These are phyloP conservation scores for Lineolata rhizophorae DNA, from an alignment of 495 filamentous ascomycete species.

Conservation along the genomic window DNA sequence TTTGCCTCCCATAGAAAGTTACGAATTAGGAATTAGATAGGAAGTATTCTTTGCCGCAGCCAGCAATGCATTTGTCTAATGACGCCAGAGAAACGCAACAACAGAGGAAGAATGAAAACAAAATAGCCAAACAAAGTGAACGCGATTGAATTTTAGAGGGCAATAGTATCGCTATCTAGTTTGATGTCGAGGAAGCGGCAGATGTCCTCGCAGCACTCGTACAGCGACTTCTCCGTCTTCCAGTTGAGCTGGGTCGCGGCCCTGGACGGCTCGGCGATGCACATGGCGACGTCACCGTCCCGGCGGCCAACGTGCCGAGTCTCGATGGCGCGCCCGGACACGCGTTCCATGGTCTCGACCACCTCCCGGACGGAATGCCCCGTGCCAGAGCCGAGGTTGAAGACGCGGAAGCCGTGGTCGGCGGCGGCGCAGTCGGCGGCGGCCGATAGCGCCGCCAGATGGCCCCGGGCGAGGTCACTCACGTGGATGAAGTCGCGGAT, in stretches of 20 bases:
- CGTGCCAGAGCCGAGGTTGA: slow-evolving; percentile 14
- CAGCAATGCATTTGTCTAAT: no score
- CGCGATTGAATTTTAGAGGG: no score
- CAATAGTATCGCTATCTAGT: no score
- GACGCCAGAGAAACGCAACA: no score
- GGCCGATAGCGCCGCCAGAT: slow-evolving; percentile 29
- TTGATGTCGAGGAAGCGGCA: slow-evolving; percentile 7
- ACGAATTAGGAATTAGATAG: no score
- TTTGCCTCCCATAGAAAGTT: no score
- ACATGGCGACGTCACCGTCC: slow-evolving; percentile 16
- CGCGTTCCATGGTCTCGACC: slow-evolving; percentile 11
- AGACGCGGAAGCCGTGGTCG: slow-evolving; percentile 12
- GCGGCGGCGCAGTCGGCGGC: slow-evolving; percentile 6
- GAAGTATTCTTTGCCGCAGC: no score
- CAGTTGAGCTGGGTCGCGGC: slow-evolving; percentile 14
- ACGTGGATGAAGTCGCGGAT: slow-evolving; percentile 38
- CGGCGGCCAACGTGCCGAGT: slow-evolving; percentile 9
- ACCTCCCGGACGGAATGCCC: slow-evolving; percentile 17
- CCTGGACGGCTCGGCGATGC: slow-evolving; percentile 13
- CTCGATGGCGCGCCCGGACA: slow-evolving; percentile 8
- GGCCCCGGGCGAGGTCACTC: slow-evolving; percentile 41
- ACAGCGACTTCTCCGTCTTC: slow-evolving; percentile 12
- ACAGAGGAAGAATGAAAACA: no score
- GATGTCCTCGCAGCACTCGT: slow-evolving; percentile 11
- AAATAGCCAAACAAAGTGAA: no score